Evolutionary conservation across 768 basidiomycete species (phyloP), one percentile per base, ranked within the genome.

Genomic region (Terana coerulea): DNA sequence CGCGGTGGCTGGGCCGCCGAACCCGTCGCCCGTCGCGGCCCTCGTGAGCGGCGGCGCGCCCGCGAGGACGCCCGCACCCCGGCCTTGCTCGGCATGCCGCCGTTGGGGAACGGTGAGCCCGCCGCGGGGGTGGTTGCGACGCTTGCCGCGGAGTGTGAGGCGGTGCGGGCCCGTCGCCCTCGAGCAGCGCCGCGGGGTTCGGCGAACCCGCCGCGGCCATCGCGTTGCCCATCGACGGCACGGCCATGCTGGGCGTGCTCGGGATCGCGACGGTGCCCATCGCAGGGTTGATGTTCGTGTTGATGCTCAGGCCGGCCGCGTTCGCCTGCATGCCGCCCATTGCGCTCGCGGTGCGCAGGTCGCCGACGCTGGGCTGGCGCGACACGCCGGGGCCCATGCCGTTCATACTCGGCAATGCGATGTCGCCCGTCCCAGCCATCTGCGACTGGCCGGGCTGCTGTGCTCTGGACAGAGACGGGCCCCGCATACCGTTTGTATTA

Each of bases 401-500:
- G n/a, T 45, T 52, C 47, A 54, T 44, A 8, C 42, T 33, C 45
- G 48, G 49, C 33, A 54, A 40, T n/a, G 29, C 49, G 36, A 47
- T 58, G 59, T 44, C 69, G 59, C 28, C 67, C 50, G 50, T 61
- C 48, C 49, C 36, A 5, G 8, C 9, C 17, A 21, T 19, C 19
- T 40, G 39, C 11, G 8, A 10, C 39, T 40, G 39, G 15, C 44
- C 33, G 67, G 70, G 49, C 64, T 54, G 31, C 37, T 65, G 62
- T 8, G 48, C 21, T 14, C 66, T 66, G 3, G 66, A 66, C 34
- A 68, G 49, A 21, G 73, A 73, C 4, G 71, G 73, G 10, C 71
- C 70, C 73, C 73, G 74, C 37, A 72, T 51, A 21, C 70, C 64
- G 28, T 66, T 65, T 1, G 59, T 60, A 10, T 64, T 61, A 17